Conservation (phyloP, 2,329 filamentous ascomycete species). For the Sporothrix globosa region DNA sequence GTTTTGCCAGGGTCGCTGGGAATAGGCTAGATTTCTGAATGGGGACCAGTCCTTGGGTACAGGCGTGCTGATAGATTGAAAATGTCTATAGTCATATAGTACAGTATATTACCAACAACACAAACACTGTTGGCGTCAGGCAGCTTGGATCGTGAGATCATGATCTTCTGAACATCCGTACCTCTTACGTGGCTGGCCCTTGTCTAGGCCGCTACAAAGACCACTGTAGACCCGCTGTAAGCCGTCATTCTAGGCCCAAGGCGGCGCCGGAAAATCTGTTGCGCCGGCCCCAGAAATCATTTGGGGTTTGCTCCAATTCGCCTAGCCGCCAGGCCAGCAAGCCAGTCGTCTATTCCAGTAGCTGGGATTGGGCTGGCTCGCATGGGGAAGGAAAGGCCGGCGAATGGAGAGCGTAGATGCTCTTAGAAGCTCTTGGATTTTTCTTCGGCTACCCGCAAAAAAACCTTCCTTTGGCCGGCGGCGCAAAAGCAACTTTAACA, state of each 20-base stretch:
- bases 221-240: constrained; percentile 1
- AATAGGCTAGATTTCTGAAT: constrained; percentile 22
- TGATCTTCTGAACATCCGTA: background rate
- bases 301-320: constrained; percentile 27
- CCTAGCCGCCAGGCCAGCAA: background rate
- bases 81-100: constrained; percentile 20
- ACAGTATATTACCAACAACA: background rate
- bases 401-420: constrained; percentile 39
- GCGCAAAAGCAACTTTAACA: constrained; percentile 29
- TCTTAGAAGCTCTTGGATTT: constrained; percentile 43
- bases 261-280: constrained; percentile 37
- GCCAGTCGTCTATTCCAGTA: constrained; percentile 12
- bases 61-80: constrained; percentile 22
- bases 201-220: background rate
- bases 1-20: background rate
- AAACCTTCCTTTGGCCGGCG: constrained; percentile 27
- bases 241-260: background rate
- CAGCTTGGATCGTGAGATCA: background rate
- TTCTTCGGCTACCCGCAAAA: constrained; percentile 35
- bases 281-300: constrained; percentile 39
- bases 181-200: no score
- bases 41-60: constrained; percentile 27
- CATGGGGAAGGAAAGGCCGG: constrained; percentile 12
- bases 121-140: background rate
- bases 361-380: background rate